Percentiles rank a stretch among this genome's conserved stretches.
phyloP scores from a whole-genome alignment of 192 early-diverging fungal genomes.

The Entomortierella beljakovae region DNA sequence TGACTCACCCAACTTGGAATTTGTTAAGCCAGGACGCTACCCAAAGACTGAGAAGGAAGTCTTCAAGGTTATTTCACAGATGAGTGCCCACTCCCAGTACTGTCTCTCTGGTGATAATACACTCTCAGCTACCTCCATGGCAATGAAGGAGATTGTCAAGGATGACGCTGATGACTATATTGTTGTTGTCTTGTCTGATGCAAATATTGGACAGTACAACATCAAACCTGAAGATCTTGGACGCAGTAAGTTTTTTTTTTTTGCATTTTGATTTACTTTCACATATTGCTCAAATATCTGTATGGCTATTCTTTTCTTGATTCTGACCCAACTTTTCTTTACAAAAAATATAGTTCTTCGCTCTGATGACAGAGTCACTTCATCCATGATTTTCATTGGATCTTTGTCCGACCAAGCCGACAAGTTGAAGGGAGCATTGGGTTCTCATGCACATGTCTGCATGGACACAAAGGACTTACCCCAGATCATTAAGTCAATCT shows the following conservation, averaged over 20 bases:
- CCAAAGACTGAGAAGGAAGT: constrained; percentile 84
- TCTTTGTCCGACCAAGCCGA: constrained; percentile 80
- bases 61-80: constrained; percentile 75
- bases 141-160: constrained; percentile 75
- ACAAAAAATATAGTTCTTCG: constrained; percentile 65
- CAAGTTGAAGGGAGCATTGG: constrained; percentile 62
- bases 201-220: constrained; percentile 83
- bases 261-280: constrained; percentile 11
- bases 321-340: not conserved
- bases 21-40: constrained; percentile 75
- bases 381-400: constrained; percentile 85
- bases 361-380: constrained; percentile 76
- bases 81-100: constrained; percentile 84
- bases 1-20: constrained; percentile 78
- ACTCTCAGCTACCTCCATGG: constrained; percentile 70
- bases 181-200: constrained; percentile 82
- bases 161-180: constrained; percentile 86
- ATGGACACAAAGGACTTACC: constrained; percentile 71
- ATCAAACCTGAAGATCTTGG: constrained; percentile 77
- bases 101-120: constrained; percentile 87
- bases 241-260: constrained; percentile 56
- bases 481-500: constrained; percentile 71
- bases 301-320: not conserved
- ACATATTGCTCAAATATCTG: too few species aligned
- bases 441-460: constrained; percentile 68